Percentiles rank a stretch among this genome's conserved stretches.
Evolutionary conservation across 139 green algal species (phyloP).

Genomic region (Dunaliella sp.): DNA sequence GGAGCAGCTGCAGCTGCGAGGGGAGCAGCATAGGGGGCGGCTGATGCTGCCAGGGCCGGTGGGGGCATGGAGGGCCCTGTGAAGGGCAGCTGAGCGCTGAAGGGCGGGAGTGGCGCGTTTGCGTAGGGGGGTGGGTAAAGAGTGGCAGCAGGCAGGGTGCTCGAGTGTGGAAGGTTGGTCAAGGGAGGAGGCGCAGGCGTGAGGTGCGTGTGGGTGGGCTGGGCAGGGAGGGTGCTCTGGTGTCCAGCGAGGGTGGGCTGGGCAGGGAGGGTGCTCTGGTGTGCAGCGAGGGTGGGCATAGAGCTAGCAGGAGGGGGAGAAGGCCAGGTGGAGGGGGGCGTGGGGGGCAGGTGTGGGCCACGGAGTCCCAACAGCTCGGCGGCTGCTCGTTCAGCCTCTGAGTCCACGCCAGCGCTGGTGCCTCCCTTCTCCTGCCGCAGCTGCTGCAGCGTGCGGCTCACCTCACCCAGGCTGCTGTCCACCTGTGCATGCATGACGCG

Average conservation of each 20-base stretch:
- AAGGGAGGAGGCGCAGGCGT: not conserved
- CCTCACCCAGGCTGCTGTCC: not conserved
- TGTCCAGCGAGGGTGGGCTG: not conserved
- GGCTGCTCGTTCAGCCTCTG: not conserved
- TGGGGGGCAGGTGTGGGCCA: not conserved
- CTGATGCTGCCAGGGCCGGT: too few species aligned
- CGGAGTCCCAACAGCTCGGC: too few species aligned
- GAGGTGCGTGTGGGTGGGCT: too few species aligned
- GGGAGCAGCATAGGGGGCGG: not conserved
- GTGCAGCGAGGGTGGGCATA: not conserved
- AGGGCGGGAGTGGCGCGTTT: too few species aligned
- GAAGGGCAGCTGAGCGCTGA: too few species aligned
- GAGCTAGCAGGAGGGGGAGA: not conserved
- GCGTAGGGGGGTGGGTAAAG: too few species aligned
- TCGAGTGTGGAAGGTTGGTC: not conserved
- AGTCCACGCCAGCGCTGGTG: too few species aligned
- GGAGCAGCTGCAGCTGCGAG: not conserved
- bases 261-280: not conserved
- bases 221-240: not conserved
- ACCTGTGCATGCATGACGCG: too few species aligned
- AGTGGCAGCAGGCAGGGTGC: not conserved
- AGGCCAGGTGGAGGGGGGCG: too few species aligned
- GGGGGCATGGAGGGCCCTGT: not conserved
- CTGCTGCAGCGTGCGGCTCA: not conserved
- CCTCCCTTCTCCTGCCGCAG: slow-evolving; percentile 1